phyloP scores from a whole-genome alignment of 2,329 filamentous ascomycete genomes.

The Dothideomycetes sp. region DNA sequence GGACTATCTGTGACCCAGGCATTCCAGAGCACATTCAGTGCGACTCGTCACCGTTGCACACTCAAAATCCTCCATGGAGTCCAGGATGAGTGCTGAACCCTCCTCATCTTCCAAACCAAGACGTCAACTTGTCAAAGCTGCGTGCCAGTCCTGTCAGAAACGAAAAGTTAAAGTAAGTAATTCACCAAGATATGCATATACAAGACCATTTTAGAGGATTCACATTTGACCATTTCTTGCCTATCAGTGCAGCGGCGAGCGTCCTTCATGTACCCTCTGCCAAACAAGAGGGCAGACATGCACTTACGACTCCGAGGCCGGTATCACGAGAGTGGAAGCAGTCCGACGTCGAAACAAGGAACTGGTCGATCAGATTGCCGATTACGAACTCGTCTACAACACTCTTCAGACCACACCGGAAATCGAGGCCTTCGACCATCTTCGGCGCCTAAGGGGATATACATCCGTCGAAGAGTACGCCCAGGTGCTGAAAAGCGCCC shows the following conservation, averaged over 20 bases:
- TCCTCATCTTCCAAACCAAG: slow-evolving; percentile 3
- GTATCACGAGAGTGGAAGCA: slow-evolving; percentile 8
- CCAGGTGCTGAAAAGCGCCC: neutral
- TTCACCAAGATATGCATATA: neutral
- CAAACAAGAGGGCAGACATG: slow-evolving; percentile 7
- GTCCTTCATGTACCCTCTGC: slow-evolving; percentile 8
- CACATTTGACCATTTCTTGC: neutral
- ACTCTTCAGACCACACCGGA: slow-evolving; percentile 2
- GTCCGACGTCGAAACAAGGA: slow-evolving; percentile 10
- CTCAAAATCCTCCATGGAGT: neutral
- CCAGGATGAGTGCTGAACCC: slow-evolving; percentile 5
- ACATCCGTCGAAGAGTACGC: slow-evolving; percentile 4
- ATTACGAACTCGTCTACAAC: slow-evolving; percentile 5
- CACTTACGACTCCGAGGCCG: slow-evolving; percentile 10
- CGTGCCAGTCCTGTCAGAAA: slow-evolving; percentile 8
- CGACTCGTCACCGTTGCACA: neutral
- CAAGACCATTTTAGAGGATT: neutral
- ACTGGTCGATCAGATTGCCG: slow-evolving; percentile 6
- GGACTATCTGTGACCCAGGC: neutral
- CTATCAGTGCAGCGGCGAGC: slow-evolving; percentile 9
- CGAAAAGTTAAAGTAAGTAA: slow-evolving; percentile 12
- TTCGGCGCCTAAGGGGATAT: slow-evolving; percentile 2
- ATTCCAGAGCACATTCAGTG: neutral
- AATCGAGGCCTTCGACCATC: slow-evolving; percentile 3
- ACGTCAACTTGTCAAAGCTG: slow-evolving; percentile 11